Base-by-base conservation (phyloP, 2,329 filamentous ascomycete species). In the Diaporthe citriasiana region DNA sequence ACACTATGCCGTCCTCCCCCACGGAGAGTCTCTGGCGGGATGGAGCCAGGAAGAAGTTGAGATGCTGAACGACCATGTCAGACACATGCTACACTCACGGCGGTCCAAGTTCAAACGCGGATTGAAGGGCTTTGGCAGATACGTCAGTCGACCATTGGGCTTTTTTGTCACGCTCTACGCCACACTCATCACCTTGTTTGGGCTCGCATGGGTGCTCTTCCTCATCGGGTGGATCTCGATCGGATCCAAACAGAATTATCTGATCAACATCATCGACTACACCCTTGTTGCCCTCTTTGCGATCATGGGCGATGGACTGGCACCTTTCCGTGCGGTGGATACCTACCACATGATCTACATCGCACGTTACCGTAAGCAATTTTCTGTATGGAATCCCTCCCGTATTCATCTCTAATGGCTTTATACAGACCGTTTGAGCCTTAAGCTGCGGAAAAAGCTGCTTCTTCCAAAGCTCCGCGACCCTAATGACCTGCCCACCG, bases 151-250 rank as follows among this genome's bases (percentile, higher is more conserved):
- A 78, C 94, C 95, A 1, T 87, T 97, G 50, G 95, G 95, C 1
- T 94, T 97, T 80, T 88, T 95, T 71, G 93, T 97, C 74, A 97
- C 94, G 0, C 84, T 97, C 5, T 97, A 97, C 82, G 94, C 94
- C 12, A 92, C 89, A 0, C 86, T 96, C 27, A 95, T 97, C 78
- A 97, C 94, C 0, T 86, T 95, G 0, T 97, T 97, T 78, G 94
- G 94, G 79, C 87, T 96, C 17, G 93, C 93, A 0, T 97, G 94
- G 95, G 94, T 97, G 1, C 88, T 97, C n/a, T 97, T 96, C 83
- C 85, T 97, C 71, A 97, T 97, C 80, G 94, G 92, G 63, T 97
- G 94, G 94, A 94, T 97, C 80, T 95, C 95, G 76, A 92, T 96
- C 27, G 94, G 93, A 27, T 89, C 90, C 40, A 87, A 88, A 78